phyloP scores from a whole-genome alignment of 116 monocot species.

The Iris pallida region DNA sequence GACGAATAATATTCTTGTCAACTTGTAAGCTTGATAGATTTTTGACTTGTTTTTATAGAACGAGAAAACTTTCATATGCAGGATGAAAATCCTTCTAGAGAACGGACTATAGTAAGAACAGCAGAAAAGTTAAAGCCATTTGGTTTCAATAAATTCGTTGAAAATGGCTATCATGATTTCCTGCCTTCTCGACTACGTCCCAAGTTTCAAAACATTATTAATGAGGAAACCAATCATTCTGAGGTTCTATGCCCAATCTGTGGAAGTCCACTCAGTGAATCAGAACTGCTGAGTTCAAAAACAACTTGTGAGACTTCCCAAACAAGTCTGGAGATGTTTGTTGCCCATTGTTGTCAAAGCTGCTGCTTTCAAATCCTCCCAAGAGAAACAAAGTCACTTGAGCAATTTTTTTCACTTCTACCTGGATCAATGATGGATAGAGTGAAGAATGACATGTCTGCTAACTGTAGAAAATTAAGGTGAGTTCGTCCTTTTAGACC shows the following conservation, averaged over 20 bases:
- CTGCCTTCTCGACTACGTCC: constrained; percentile 76
- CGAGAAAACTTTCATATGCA: constrained; percentile 24
- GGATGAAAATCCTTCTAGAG: constrained; percentile 97
- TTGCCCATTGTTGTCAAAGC: constrained; percentile 67
- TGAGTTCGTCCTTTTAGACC: constrained; percentile 15
- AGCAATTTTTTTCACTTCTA: constrained; percentile 60
- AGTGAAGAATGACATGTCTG: constrained; percentile 14
- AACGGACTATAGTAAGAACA: constrained; percentile 87
- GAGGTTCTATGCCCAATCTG: constrained; percentile 76
- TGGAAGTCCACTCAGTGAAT: constrained; percentile 59
- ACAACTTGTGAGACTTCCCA: constrained; percentile 4
- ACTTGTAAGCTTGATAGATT: background rate
- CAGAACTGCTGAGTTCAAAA: constrained; percentile 40
- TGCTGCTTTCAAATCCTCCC: constrained; percentile 88
- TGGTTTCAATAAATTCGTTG: constrained; percentile 61
- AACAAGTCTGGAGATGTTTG: constrained; percentile 37
- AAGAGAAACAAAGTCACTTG: constrained; percentile 24
- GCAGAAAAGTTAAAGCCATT: constrained; percentile 89
- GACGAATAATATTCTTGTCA: background rate
- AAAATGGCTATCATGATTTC: constrained; percentile 47
- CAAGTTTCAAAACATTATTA: constrained; percentile 42
- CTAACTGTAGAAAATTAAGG: constrained; percentile 41
- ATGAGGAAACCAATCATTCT: constrained; percentile 30
- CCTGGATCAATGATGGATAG: constrained; percentile 47
- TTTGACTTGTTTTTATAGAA: background rate